Base-by-base conservation (phyloP, 163 green algal species). In the Chloroidium sp. region DNA sequence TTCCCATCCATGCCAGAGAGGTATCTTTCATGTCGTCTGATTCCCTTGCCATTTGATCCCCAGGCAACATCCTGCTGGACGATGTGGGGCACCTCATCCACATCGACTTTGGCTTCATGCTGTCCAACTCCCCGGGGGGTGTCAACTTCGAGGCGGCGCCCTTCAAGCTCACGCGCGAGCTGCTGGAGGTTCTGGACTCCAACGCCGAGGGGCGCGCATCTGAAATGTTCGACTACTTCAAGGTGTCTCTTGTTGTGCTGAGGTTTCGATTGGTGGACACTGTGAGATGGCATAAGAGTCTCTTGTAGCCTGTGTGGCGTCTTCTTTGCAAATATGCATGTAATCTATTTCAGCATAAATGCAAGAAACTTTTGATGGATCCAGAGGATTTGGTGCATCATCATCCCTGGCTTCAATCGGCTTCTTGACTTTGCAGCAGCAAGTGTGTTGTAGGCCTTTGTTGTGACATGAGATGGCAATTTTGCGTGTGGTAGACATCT, bases 91-190 rank as follows among this genome's bases (percentile, higher is more conserved):
- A 94, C 82, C 81, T 99, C 36, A 93, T 99, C 59, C 96, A 99
- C 92, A 99, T 99, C 78, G 96, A 99, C 89, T 99, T 98, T 88
- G 96, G 96, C 69, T 99, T 98, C 89, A 98, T 99, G 96, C 92
- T 99, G 8, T 86, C 81, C 82, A 98, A 97, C 87, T 97, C 92
- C 0, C 95, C 95, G 0, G 95, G 95, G 2, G 93, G 93, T 61
- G 93, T 98, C 81, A 97, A 97, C 87, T 98, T 98, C 84, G 95
- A 98, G 89, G 88, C 87, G 2, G 91, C 94, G 2, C 95, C 0
- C 86, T 36, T 36, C 36, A 36, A 36, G 36, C 36, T 36, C 36
- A 36, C 36, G 36, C 36, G 95, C 1, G 96, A 99, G 90, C 87
- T 98, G 86, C 82, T 99, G 67, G 96, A 99, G 89, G 89, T 98